Evolutionary conservation across 1,284 basidiomycete species (phyloP), one percentile per base, ranked within the genome.

Genomic region (Flammula alnicola): DNA sequence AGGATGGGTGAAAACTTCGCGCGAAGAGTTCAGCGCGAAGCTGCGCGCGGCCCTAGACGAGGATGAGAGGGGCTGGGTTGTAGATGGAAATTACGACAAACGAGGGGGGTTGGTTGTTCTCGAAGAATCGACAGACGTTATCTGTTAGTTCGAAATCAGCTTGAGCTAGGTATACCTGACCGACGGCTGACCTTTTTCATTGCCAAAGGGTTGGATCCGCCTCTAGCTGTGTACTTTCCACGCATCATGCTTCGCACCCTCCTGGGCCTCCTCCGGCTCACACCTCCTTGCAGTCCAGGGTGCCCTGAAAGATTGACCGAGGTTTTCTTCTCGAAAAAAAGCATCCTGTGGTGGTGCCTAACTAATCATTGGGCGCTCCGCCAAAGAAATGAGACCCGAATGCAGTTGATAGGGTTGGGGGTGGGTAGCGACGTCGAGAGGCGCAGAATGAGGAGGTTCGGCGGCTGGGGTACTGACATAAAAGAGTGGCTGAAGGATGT

Each of bases 141-240:
- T 86, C 20, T 86, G 84, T 86, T 56, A 55, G 79, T 68, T n/a
- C n/a, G n/a, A 40, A 29, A 27, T 27, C 31, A 11, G n/a, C n/a
- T n/a, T n/a, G n/a, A n/a, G n/a, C n/a, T n/a, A n/a, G n/a, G n/a
- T n/a, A n/a, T n/a, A n/a, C n/a, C n/a, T n/a, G n/a, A n/a, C n/a
- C n/a, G n/a, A n/a, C n/a, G n/a, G n/a, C n/a, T n/a, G n/a, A n/a
- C n/a, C n/a, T n/a, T 19, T 31, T 2, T 26, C 19, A 2, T 33
- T 17, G 31, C 9, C 23, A 30, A n/a, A 86, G 83, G 83, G 85
- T 69, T 86, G 17, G 82, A 86, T 58, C 82, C 83, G 12, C 85
- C 85, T 7, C 68, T 86, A 35, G 20, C 66, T 6, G 64, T 79
- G 12, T 86, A 84, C 65, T 74, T 86, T 48, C 79, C 82, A 31